Base-by-base conservation (phyloP, 495 filamentous ascomycete species). In the Hypoxylon rickii region DNA sequence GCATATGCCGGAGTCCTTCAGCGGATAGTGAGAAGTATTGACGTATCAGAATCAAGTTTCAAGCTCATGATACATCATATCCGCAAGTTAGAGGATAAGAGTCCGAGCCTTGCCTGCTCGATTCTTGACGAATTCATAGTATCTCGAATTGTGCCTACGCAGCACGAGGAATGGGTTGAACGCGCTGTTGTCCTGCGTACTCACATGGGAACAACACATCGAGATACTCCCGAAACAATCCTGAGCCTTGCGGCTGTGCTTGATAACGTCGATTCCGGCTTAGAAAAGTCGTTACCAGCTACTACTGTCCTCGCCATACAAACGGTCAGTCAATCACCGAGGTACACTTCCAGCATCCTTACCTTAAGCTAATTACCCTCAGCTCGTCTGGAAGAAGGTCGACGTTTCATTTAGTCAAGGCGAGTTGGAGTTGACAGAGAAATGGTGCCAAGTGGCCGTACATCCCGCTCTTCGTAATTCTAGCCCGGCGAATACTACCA, bases 321-420 rank as follows among this genome's bases (percentile, higher is more conserved):
- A 58, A 86, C 84, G 58, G 88, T 89, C 70, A 46, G 81, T 57
- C 32, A 46, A 20, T 22, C 16, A 41, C 19, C n/a, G 11, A 2
- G 16, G 24, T 18, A 7, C 6, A n/a, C 26, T 31, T 18, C 18
- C 31, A n/a, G 44, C 15, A 19, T 36, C 38, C 37, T 22, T 4
- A 13, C 3, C 21, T 1, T 31, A 32, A 24, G 29, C 53, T 41
- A 33, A 68, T 65, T 65, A 16, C 67, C 62, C 20, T 6, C 36
- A 92, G 84, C 72, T 94, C 8, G 73, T 95, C 19, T 94, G 90
- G 89, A 96, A 90, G 67, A 76, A 77, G 36, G 73, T 89, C 21
- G 87, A 90, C 29, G 68, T 74, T 3, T 74, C 75, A 17, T 82
- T 81, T 52, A 73, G 64, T 10, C 75, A 81, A 32, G 72, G 76